phyloP scores from a whole-genome alignment of 495 filamentous ascomycete genomes.

The Lasiosphaeris hirsuta region DNA sequence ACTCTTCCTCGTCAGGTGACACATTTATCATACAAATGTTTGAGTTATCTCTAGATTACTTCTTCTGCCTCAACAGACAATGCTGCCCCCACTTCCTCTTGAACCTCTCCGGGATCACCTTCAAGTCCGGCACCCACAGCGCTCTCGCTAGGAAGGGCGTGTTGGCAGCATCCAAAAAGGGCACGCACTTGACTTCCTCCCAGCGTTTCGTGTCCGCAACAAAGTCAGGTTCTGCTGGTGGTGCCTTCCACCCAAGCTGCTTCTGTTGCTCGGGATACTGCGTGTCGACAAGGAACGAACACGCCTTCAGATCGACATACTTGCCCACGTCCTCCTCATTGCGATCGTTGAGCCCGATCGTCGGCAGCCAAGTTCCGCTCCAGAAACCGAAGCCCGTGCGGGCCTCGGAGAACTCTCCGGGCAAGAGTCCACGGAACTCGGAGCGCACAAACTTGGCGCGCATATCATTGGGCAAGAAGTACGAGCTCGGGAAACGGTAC shows the following conservation, averaged over 20 bases:
- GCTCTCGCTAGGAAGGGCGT: constrained; percentile 74
- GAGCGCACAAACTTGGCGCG: constrained; percentile 84
- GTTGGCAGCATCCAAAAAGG: constrained; percentile 74
- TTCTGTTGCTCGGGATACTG: constrained; percentile 62
- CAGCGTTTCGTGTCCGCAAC: constrained; percentile 64
- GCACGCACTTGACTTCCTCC: constrained; percentile 68
- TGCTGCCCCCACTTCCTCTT: constrained; percentile 77
- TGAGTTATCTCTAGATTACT: constrained; percentile 8
- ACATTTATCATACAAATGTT: not conserved
- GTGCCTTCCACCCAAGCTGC: constrained; percentile 23
- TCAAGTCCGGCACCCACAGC: constrained; percentile 77
- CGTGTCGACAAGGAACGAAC: constrained; percentile 85
- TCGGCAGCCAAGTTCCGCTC: constrained; percentile 74
- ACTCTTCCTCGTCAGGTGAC: not conserved
- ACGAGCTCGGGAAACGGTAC: constrained; percentile 96
- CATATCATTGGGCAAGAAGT: constrained; percentile 77
- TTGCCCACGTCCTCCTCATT: constrained; percentile 85
- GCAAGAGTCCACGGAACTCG: constrained; percentile 84
- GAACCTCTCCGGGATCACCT: constrained; percentile 63
- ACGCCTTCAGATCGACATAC: constrained; percentile 74
- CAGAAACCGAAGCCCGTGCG: constrained; percentile 58
- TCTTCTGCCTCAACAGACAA: constrained; percentile 66
- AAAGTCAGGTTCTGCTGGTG: constrained; percentile 70
- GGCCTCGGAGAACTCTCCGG: constrained; percentile 82
- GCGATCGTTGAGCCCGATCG: constrained; percentile 85